Evolutionary conservation across 169 alveolate genomes (phyloP).

Genomic region (Cryptosporidium viatorum): DNA sequence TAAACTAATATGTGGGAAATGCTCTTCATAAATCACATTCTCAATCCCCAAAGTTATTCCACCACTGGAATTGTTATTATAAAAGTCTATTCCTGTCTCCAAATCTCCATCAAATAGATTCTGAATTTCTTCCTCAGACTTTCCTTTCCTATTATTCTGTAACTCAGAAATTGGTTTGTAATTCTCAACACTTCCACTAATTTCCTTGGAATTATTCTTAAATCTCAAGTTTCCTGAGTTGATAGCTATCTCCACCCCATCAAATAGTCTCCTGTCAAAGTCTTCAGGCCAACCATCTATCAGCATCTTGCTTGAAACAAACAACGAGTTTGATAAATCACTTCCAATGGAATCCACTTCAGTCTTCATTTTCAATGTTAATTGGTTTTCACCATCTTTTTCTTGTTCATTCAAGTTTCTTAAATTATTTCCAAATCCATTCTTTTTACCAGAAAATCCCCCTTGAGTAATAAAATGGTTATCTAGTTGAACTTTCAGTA

Average conservation of each 20-base stretch:
- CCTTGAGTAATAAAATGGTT: not conserved
- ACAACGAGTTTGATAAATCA: slow-evolving; percentile 23
- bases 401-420: not conserved
- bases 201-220: not conserved
- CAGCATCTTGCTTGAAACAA: slow-evolving; percentile 26
- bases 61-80: not conserved
- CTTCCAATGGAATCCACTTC: not conserved
- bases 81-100: slow-evolving; percentile 9
- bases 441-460: not conserved
- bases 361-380: not conserved
- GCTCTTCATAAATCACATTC: not conserved
- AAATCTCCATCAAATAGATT: slow-evolving; percentile 24
- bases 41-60: not conserved
- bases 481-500: not conserved
- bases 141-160: not conserved
- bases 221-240: slow-evolving; percentile 43
- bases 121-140: not conserved
- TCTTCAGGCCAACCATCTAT: slow-evolving; percentile 67
- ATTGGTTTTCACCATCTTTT: not conserved
- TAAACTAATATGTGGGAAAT: slow-evolving; percentile 51
- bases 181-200: not conserved
- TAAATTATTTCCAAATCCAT: not conserved
- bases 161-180: slow-evolving; percentile 46
- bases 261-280: slow-evolving; percentile 39
- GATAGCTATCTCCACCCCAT: not conserved